Conservation (phyloP, 352 stramenopile genomes). For the Phytophthora cajani region DNA sequence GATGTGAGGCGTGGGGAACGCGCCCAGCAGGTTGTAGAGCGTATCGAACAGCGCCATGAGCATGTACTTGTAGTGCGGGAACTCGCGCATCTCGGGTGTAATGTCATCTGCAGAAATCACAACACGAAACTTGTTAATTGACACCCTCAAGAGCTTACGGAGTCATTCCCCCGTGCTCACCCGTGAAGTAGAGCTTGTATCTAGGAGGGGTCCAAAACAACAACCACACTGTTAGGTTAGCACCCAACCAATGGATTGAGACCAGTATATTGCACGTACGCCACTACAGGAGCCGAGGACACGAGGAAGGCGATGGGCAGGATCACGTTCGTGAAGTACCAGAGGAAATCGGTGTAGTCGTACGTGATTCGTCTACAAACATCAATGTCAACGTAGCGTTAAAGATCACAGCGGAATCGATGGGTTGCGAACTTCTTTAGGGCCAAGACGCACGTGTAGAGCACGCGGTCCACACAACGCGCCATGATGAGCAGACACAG, state of each 20-base stretch:
- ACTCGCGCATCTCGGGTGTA: slow-evolving; percentile 79
- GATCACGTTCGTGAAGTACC: slow-evolving; percentile 90
- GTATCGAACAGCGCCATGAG: slow-evolving; percentile 89
- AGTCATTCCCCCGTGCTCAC: slow-evolving; percentile 19
- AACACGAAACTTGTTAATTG: not conserved
- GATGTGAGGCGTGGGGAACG: slow-evolving; percentile 88
- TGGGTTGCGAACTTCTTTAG: not conserved
- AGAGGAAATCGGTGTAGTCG: slow-evolving; percentile 88
- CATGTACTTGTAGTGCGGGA: slow-evolving; percentile 88
- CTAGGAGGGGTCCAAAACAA: slow-evolving; percentile 17
- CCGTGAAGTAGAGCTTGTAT: slow-evolving; percentile 86
- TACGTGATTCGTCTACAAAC: slow-evolving; percentile 81
- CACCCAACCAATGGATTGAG: not conserved
- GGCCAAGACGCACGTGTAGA: slow-evolving; percentile 77
- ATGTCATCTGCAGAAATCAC: slow-evolving; percentile 66
- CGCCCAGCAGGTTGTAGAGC: slow-evolving; percentile 81
- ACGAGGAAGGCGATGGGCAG: slow-evolving; percentile 78
- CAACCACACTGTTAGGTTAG: slow-evolving; percentile 9
- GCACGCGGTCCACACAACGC: slow-evolving; percentile 83
- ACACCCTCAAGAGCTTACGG: not conserved
- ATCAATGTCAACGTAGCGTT: not conserved
- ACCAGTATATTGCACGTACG: slow-evolving; percentile 39
- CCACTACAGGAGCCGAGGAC: slow-evolving; percentile 78
- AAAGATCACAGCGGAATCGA: slow-evolving; percentile 1
- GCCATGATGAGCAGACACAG: slow-evolving; percentile 80